A percentile compares a stretch with the other conserved stretches of the same genome.
These are phyloP conservation scores for Helotiales sp. DNA, from an alignment of 2,329 filamentous ascomycete genomes.

Conservation along the genomic window DNA sequence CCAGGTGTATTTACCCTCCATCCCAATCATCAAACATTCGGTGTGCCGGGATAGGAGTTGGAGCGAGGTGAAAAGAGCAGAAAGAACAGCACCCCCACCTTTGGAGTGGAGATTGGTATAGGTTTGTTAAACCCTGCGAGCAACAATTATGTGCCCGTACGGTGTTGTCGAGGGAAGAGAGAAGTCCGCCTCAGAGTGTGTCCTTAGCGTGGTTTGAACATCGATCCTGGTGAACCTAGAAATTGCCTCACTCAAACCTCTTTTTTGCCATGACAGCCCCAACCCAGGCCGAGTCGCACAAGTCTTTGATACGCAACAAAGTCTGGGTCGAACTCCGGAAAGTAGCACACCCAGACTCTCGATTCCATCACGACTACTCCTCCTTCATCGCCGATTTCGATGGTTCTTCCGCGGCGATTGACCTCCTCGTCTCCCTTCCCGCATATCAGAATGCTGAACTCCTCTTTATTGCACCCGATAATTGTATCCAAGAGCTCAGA, in stretches of 20 bases:
- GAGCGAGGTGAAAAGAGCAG: too few species aligned
- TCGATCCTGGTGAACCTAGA: not conserved
- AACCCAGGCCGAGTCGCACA: not conserved
- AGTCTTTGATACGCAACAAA: constrained; percentile 14
- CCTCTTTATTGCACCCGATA: constrained; percentile 45
- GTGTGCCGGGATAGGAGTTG: too few species aligned
- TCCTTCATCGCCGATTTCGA: constrained; percentile 45
- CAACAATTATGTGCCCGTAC: too few species aligned
- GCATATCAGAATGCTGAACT: constrained; percentile 35
- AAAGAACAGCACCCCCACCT: too few species aligned
- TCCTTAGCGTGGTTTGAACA: not conserved
- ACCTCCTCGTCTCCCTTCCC: constrained; percentile 34
- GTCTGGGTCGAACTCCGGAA: constrained; percentile 39
- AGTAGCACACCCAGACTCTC: constrained; percentile 44
- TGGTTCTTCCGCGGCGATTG: constrained; percentile 37
- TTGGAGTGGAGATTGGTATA: too few species aligned
- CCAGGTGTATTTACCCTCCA: too few species aligned
- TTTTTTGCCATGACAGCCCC: not conserved
- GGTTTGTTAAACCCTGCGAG: too few species aligned
- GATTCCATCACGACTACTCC: constrained; percentile 44
- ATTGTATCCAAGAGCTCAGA: constrained; percentile 44
- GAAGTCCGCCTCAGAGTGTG: too few species aligned
- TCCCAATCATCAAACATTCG: too few species aligned
- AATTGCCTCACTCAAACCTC: not conserved
- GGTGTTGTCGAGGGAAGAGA: too few species aligned